Conservation (phyloP, 768 basidiomycete genomes). For the Pisolithus sp. region DNA sequence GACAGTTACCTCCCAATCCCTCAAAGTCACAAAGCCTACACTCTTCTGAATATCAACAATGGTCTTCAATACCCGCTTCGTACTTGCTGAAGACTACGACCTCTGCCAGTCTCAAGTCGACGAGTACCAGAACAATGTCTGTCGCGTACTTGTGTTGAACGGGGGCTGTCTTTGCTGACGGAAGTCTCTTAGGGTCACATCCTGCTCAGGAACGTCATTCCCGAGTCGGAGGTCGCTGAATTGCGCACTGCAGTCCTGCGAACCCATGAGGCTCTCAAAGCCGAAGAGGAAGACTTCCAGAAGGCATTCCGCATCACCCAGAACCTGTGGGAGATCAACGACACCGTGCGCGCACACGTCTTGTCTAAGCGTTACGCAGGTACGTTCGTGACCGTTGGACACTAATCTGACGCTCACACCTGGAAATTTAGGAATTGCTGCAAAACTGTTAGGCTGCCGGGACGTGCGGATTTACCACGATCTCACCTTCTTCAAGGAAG, state of each 20-base stretch:
- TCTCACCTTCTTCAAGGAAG: constrained; percentile 5
- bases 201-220: not conserved
- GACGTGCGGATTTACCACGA: constrained; percentile 5
- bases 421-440: not conserved
- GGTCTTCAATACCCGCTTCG: not conserved
- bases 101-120: not conserved
- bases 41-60: not conserved
- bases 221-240: not conserved
- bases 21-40: not conserved
- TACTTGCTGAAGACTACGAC: not conserved
- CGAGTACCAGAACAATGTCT: constrained; percentile 1
- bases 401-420: not conserved
- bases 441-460: constrained; percentile 4
- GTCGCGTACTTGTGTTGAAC: not conserved
- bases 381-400: not conserved
- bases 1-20: not conserved
- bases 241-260: not conserved
- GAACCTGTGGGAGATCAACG: constrained; percentile 3
- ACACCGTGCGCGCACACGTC: constrained; percentile 2
- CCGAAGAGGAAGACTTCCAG: constrained; percentile 2
- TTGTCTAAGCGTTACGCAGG: constrained; percentile 3
- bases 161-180: not conserved
- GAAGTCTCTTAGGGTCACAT: not conserved
- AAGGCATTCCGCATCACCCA: constrained; percentile 4
- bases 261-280: not conserved